Base-by-base conservation (phyloP, 1,139 yeast species). In the Meyerozyma sp. region DNA sequence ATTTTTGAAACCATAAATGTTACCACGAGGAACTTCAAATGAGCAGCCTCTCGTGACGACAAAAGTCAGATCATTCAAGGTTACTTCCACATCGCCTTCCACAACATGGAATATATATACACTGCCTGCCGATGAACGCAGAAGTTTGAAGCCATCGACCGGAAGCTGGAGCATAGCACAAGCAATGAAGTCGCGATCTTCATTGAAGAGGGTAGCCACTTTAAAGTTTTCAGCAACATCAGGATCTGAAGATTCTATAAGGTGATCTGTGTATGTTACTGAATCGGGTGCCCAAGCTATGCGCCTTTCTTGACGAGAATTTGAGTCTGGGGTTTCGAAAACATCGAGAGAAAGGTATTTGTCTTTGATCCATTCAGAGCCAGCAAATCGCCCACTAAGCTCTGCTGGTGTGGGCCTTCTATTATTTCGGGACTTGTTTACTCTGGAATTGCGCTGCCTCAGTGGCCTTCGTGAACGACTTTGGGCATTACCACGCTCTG, bases 1-100 rank as follows among this genome's bases (percentile, higher is more conserved):
- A 56, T 88, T 81, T 47, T 70, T 67, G 58, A 85, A 68, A 46
- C 85, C 77, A 59, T 87, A 89, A 40, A 74, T 72, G 56, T 85
- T 88, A 4, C 83, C 84, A 64, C 84, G 75, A 0, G 97, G 97
- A 3, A 90, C 75, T 52, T 85, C 87, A 55, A 90, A 83, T 1
- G 93, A 78, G 45, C 95, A 86, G 1, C 96, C 96, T 48, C 75
- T 68, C 0, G 79, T 74, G 8, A 84, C 85, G 6, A 80, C 66
- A 56, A 91, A 87, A 20, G 66, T 71, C 25, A 72, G 72, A 8
- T 78, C 79, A 37, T 81, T 77, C 8, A 91, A 54, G 1, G 79
- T 76, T 3, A 87, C 91, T 55, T 87, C 88, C 11, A 88, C 62
- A 2, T 75, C 57, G 0, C 98, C 98, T 36, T 73, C 68, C 9